Percentiles rank a stretch among this genome's conserved stretches.
phyloP scores from a whole-genome alignment of 163 green algal genomes.

The Volvox carteri region DNA sequence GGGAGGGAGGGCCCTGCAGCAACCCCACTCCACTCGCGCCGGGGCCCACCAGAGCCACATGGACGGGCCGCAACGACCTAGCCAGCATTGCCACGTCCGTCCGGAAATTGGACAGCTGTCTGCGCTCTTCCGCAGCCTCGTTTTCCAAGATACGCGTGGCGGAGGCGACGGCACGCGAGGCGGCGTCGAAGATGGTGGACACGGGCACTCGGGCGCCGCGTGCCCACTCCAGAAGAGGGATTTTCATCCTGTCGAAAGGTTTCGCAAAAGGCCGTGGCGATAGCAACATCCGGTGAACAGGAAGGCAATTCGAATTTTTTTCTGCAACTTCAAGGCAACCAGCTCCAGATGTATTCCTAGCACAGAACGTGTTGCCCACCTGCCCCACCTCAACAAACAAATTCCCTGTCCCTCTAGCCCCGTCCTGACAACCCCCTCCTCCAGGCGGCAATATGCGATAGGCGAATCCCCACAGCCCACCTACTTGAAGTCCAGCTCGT shows the following conservation, averaged over 20 bases:
- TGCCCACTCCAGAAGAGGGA: constrained; percentile 59
- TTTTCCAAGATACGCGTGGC: constrained; percentile 5
- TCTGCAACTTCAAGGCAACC: too few species aligned
- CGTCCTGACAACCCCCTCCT: too few species aligned
- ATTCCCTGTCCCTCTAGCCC: too few species aligned
- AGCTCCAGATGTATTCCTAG: too few species aligned
- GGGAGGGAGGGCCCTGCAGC: background rate
- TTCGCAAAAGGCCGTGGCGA: too few species aligned
- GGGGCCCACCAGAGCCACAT: background rate
- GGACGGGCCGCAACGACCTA: background rate
- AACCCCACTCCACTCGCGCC: background rate
- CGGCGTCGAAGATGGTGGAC: constrained; percentile 50
- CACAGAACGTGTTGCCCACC: too few species aligned
- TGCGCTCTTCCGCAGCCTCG: background rate
- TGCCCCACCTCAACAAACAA: too few species aligned
- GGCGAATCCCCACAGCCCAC: too few species aligned
- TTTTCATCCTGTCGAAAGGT: constrained; percentile 62
- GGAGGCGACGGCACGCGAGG: constrained; percentile 16
- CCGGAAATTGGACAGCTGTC: background rate
- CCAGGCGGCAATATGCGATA: too few species aligned
- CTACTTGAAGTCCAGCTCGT: constrained; percentile 57
- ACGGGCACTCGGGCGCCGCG: constrained; percentile 46
- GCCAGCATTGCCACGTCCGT: background rate
- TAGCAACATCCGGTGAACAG: too few species aligned
- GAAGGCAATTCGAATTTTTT: too few species aligned